phyloP scores from a whole-genome alignment of 805 yeast species.

The Saccharomycopsis oosterbeekiorum region DNA sequence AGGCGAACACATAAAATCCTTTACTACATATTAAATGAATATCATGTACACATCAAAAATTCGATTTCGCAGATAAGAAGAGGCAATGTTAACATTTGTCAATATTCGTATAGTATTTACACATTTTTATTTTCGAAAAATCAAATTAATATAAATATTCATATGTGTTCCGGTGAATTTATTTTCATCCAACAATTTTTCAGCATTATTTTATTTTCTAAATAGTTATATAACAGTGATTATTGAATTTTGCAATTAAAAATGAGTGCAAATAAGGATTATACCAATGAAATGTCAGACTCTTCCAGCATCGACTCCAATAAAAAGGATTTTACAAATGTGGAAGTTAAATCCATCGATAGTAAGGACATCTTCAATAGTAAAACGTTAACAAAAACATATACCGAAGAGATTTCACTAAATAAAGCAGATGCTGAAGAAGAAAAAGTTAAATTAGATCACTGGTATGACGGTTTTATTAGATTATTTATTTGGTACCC shows the following conservation, averaged over 20 bases:
- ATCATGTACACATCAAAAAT: too few relatives aligned
- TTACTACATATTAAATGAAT: too few relatives aligned
- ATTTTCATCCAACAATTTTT: not conserved
- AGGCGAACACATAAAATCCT: not conserved
- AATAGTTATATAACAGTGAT: too few relatives aligned
- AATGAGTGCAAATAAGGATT: not conserved
- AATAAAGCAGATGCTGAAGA: not conserved
- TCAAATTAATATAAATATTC: not conserved
- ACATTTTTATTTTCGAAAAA: not conserved
- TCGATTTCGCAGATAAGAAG: too few relatives aligned
- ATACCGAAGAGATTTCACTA: not conserved
- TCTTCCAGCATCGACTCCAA: not conserved
- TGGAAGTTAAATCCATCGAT: not conserved
- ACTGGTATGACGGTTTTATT: not conserved
- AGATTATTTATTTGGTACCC: conserved; percentile 8
- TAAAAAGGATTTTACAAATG: not conserved
- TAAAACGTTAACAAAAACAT: not conserved
- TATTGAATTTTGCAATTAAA: not conserved
- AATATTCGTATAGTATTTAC: not conserved
- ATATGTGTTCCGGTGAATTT: not conserved
- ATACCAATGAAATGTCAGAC: not conserved
- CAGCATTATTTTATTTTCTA: not conserved
- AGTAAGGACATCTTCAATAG: not conserved
- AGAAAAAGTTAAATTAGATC: not conserved
- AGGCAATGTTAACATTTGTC: not conserved